Evolutionary conservation across 257 asterid species (phyloP).

Genomic region (Solanum appendiculatum): DNA sequence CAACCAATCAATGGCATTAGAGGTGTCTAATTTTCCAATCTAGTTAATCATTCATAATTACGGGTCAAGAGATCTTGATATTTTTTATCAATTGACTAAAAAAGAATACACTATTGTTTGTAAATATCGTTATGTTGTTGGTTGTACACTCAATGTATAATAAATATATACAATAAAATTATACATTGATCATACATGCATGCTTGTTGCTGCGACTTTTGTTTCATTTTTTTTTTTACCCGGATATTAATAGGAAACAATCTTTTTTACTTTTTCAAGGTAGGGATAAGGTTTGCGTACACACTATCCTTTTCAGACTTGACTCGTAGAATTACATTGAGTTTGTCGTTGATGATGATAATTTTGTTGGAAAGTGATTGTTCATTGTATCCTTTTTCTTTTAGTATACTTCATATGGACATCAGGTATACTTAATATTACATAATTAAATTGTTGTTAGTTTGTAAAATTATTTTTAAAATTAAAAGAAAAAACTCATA

Average conservation of each 20-base stretch:
- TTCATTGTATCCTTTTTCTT: neutral
- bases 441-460: neutral
- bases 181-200: neutral
- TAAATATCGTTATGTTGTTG: neutral
- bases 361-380: neutral
- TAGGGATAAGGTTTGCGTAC: neutral
- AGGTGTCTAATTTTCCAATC: neutral
- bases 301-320: no score
- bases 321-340: neutral
- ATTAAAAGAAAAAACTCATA: neutral
- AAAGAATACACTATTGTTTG: neutral
- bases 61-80: neutral
- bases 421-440: neutral
- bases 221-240: neutral
- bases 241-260: no score
- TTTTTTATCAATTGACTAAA: neutral
- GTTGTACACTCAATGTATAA: neutral
- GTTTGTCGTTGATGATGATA: neutral
- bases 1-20: neutral
- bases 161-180: neutral
- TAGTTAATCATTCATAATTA: neutral
- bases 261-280: neutral
- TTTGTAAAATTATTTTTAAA: neutral
- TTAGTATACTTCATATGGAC: neutral
- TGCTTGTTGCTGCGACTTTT: neutral